These are phyloP conservation scores for Cydonia oblonga DNA, from an alignment of 331 rosid genomes.

Conservation along the genomic window DNA sequence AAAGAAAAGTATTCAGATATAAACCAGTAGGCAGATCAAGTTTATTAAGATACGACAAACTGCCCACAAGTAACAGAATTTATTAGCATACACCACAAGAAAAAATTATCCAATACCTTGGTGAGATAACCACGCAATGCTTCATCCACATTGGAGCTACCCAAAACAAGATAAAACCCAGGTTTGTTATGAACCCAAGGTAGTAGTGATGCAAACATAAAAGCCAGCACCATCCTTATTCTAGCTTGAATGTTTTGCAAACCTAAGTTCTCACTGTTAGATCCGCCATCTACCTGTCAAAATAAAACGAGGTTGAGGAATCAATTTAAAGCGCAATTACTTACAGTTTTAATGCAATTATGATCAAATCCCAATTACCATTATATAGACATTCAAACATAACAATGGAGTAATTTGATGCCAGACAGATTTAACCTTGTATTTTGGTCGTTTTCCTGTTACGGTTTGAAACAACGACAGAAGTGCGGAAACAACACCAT, in stretches of 20 bases:
- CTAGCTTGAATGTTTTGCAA: conserved; percentile 93
- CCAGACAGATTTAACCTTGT: conserved; percentile 40
- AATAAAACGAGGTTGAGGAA: conserved; percentile 12
- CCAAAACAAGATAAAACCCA: conserved; percentile 91
- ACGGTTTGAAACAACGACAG: conserved; percentile 67
- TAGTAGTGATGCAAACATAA: conserved; percentile 86
- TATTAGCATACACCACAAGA: not conserved
- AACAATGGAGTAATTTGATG: not conserved
- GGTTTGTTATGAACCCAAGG: conserved; percentile 92
- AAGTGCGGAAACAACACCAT: conserved; percentile 65
- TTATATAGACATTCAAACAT: not conserved
- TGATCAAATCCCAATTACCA: not conserved
- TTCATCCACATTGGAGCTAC: conserved; percentile 91
- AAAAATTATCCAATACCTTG: conserved; percentile 41
- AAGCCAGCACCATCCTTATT: conserved; percentile 92
- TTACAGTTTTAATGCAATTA: not conserved
- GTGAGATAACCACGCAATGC: conserved; percentile 84
- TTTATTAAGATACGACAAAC: not conserved
- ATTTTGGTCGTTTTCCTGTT: conserved; percentile 66
- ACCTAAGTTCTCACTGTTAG: conserved; percentile 72
- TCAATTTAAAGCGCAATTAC: not conserved
- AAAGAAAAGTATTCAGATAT: conserved; percentile 1
- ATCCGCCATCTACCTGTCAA: conserved; percentile 78
- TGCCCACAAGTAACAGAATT: not conserved
- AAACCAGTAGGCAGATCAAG: not conserved